Evolutionary conservation across 2,329 filamentous ascomycete species (phyloP).

Genomic region (Phymatotrichopsis omnivora): DNA sequence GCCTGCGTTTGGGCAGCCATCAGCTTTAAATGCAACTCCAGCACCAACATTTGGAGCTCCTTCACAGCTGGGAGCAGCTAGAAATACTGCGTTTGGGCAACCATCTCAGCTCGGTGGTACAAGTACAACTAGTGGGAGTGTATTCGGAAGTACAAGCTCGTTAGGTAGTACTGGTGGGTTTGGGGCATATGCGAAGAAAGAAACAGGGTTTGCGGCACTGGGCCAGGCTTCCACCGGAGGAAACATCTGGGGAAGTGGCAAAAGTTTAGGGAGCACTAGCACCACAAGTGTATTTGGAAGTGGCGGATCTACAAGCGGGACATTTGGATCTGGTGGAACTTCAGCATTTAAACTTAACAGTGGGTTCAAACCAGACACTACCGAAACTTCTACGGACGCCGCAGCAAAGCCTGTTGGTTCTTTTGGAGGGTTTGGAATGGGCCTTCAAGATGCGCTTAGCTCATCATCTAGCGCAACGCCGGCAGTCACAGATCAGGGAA

Average conservation of each 20-base stretch:
- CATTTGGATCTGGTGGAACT: conserved; percentile 12
- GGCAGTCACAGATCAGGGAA: conserved; percentile 8
- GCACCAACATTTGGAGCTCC: conserved; percentile 16
- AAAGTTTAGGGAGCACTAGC: conserved; percentile 4
- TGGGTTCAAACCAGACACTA: conserved; percentile 21
- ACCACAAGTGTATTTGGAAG: conserved; percentile 18
- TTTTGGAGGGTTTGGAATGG: conserved; percentile 20
- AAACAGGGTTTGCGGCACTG: conserved; percentile 19
- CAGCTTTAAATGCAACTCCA: conserved; percentile 12
- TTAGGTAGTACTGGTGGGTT: conserved; percentile 16
- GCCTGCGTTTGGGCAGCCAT: conserved; percentile 38
- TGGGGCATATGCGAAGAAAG: conserved; percentile 26
- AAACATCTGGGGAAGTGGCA: conserved; percentile 17
- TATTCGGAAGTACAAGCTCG: conserved; percentile 10
- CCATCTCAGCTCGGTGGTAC: conserved; percentile 10
- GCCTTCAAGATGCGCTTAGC: conserved; percentile 17
- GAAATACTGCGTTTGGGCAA: conserved; percentile 15
- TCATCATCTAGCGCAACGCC: conserved; percentile 9
- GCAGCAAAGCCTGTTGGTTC: conserved; percentile 7
- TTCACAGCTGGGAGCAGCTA: conserved; percentile 14
- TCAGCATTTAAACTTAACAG: conserved; percentile 21
- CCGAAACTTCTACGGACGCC: conserved; percentile 5
- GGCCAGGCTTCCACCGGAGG: conserved; percentile 4
- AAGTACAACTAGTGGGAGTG: conserved; percentile 5
- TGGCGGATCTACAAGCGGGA: neutral